These are phyloP conservation scores for Anacardium occidentale DNA, from an alignment of 345 rosid genomes.

Conservation along the genomic window DNA sequence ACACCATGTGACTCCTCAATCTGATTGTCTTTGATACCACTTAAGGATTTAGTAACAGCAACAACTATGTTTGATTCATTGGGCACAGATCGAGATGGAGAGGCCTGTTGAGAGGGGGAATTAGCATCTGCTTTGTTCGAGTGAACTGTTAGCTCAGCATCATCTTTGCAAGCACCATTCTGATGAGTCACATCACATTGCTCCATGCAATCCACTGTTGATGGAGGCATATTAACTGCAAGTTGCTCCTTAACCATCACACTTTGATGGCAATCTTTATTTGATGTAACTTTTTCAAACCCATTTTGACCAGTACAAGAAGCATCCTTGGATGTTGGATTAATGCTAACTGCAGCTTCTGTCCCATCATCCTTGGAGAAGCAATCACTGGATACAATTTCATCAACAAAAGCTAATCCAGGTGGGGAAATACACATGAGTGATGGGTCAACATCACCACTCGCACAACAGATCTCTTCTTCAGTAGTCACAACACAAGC, in stretches of 20 bases:
- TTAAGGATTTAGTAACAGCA: conserved; percentile 6
- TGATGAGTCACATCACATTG: conserved; percentile 8
- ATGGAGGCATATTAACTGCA: conserved; percentile 9
- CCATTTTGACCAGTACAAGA: conserved; percentile 7
- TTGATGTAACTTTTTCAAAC: conserved; percentile 1
- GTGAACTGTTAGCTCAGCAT: conserved; percentile 10
- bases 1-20: conserved; percentile 13
- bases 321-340: conserved; percentile 10
- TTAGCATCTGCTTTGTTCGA: conserved; percentile 7
- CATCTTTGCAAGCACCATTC: conserved; percentile 8
- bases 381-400: conserved; percentile 24
- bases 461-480: conserved; percentile 24
- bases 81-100: conserved; percentile 1
- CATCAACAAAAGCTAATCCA: conserved; percentile 19
- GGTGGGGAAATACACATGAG: conserved; percentile 8
- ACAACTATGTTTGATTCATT: conserved; percentile 10
- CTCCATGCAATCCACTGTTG: not conserved
- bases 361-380: conserved; percentile 11
- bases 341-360: not conserved
- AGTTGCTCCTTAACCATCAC: conserved; percentile 13
- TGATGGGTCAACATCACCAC: conserved; percentile 27
- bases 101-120: conserved; percentile 12
- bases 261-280: conserved; percentile 11
- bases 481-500: conserved; percentile 17
- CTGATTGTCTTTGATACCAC: not conserved